Evolutionary conservation across 768 basidiomycete genomes (phyloP), one percentile per base, ranked within the genome.

Genomic region (Pholiota microspora): DNA sequence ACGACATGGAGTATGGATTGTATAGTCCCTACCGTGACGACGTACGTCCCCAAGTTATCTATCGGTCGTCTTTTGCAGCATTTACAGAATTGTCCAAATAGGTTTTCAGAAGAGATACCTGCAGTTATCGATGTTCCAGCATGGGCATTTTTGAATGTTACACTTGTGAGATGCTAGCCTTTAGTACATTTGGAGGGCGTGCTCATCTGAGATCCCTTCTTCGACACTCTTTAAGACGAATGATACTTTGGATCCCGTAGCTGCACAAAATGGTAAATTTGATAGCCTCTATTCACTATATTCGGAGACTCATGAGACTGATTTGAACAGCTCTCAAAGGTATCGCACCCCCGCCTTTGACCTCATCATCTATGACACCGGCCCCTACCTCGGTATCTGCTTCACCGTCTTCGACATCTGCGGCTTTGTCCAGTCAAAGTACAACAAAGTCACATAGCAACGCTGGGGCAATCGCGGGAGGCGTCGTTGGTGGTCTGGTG

Each of bases 391-490:
- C 60, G 5, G 10, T 51, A 15, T 44, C 53, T 4, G 49, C 31
- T 23, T 49, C 40, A 15, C n/a, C 51, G 10, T 13, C 56, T 34
- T 24, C 44, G 7, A 55, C 52, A 7, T 25, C 24, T 31, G 25
- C 60, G 7, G 29, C 64, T 16, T 45, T 42, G 25, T 40, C 25
- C 36, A 42, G 7, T 31, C 29, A 31, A 12, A 31, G 29, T 12
- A 6, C 29, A 31, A 12, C 45, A 21, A 46, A 13, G n/a, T 48
- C 45, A 21, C 48, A 50, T 47, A 51, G 60, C 15, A 69, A 81
- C 59, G 75, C 80, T 2, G 84, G 84, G 2, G 82, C 81, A 16
- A 85, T 88, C 31, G 80, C 82, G 5, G 86, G 85, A 18, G 84
- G 85, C 16, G 78, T 79, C 7, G 72, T 84, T 1, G 83, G 80